phyloP scores from a whole-genome alignment of 1,139 yeast genomes.

The Pichia sorboxylosa region DNA sequence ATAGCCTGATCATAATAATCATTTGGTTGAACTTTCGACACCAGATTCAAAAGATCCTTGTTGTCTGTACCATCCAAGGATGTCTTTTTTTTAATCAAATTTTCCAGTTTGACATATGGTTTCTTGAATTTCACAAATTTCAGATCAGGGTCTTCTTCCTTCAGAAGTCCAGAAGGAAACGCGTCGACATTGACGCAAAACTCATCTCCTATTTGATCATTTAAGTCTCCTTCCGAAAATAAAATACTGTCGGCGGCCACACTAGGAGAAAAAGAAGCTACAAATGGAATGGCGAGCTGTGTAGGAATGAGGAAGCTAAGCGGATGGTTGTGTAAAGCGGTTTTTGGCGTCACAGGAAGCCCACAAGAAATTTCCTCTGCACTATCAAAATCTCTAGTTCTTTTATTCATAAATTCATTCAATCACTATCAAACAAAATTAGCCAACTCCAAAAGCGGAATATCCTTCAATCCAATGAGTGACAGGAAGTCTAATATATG shows the following conservation, averaged over 20 bases:
- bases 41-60: neutral
- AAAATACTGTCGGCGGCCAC: slow-evolving; percentile 8
- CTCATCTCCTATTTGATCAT: slow-evolving; percentile 4
- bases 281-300: slow-evolving; percentile 21
- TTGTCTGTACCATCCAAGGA: neutral
- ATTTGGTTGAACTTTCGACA: too few species aligned
- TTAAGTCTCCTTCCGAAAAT: slow-evolving; percentile 9
- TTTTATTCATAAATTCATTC: too few species aligned
- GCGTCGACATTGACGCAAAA: neutral
- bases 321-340: too few species aligned
- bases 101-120: slow-evolving; percentile 8
- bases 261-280: slow-evolving; percentile 17
- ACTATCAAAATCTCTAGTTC: too few species aligned
- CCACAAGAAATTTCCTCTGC: too few species aligned
- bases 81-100: neutral
- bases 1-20: neutral
- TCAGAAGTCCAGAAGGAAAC: slow-evolving; percentile 7
- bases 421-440: too few species aligned
- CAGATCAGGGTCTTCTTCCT: slow-evolving; percentile 13
- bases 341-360: too few species aligned
- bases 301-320: slow-evolving; percentile 26
- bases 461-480: too few species aligned
- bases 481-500: too few species aligned
- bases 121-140: slow-evolving; percentile 18
- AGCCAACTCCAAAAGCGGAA: too few species aligned